These are phyloP conservation scores for Dactylellina cionopaga DNA, from an alignment of 2,329 filamentous ascomycete genomes.

Conservation along the genomic window DNA sequence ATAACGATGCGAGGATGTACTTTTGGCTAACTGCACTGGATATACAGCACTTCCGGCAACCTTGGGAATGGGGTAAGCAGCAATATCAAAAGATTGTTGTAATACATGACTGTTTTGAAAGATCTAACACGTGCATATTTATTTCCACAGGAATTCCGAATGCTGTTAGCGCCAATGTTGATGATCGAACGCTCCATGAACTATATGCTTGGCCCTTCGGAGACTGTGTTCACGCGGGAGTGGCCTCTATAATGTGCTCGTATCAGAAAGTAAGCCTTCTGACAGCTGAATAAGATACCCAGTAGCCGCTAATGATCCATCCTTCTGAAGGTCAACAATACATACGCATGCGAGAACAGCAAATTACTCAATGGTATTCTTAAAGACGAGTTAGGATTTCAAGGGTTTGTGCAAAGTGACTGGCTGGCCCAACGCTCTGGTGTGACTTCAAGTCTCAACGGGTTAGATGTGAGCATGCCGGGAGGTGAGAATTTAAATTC, in stretches of 20 bases:
- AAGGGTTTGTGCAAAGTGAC: constrained; percentile 85
- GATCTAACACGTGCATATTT: neutral
- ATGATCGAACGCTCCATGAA: constrained; percentile 78
- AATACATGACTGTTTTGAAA: neutral
- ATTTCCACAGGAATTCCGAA: constrained; percentile 10
- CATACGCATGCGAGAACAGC: constrained; percentile 77
- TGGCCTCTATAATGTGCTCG: constrained; percentile 83
- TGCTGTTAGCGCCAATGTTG: constrained; percentile 69
- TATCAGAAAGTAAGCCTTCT: constrained; percentile 70
- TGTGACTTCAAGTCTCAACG: constrained; percentile 68
- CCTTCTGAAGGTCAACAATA: constrained; percentile 69
- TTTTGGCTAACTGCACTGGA: neutral
- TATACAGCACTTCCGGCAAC: constrained; percentile 23
- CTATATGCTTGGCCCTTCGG: constrained; percentile 88
- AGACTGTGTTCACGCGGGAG: constrained; percentile 79
- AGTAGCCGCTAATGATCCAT: neutral
- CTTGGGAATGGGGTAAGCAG: constrained; percentile 33
- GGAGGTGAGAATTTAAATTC: constrained; percentile 60
- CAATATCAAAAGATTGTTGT: neutral
- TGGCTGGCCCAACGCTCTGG: constrained; percentile 88
- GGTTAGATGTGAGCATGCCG: constrained; percentile 83
- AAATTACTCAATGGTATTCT: constrained; percentile 83
- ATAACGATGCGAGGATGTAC: too few species aligned
- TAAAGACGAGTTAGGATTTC: constrained; percentile 86
- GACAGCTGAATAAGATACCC: too few species aligned